Conservation (phyloP, 75 land plant genomes). For the Isoetes taiwanensis region DNA sequence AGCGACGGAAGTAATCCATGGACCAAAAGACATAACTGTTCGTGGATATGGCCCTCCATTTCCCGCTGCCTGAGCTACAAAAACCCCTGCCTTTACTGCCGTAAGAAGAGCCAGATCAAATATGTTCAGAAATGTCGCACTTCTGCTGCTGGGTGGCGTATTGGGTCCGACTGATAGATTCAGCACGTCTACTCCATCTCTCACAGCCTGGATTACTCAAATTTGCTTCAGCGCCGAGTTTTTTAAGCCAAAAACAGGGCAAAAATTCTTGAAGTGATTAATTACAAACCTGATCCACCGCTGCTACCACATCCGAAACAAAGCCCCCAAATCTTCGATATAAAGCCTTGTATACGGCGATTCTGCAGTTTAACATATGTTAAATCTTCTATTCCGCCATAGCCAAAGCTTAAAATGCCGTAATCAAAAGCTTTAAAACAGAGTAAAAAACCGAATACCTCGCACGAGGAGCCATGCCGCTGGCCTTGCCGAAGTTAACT, state of each 20-base stretch:
- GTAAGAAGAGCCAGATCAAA: conserved; percentile 72
- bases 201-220: conserved; percentile 46
- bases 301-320: conserved; percentile 63
- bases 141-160: conserved; percentile 50
- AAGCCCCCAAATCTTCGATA: conserved; percentile 78
- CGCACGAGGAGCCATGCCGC: conserved; percentile 95
- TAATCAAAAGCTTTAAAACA: background rate
- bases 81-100: conserved; percentile 81
- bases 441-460: conserved; percentile 29
- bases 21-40: conserved; percentile 68
- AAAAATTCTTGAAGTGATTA: too few relatives aligned
- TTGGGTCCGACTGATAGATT: conserved; percentile 90
- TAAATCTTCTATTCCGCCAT: too few relatives aligned
- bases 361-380: too few relatives aligned
- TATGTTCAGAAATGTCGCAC: conserved; percentile 59
- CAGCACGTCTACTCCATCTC: conserved; percentile 78
- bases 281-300: background rate
- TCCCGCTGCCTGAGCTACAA: conserved; percentile 86
- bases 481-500: conserved; percentile 66
- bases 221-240: background rate
- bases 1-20: conserved; percentile 76
- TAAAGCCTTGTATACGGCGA: conserved; percentile 81
- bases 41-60: conserved; percentile 79
- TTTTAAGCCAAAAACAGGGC: too few relatives aligned
- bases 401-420: too few relatives aligned